Percentiles rank a stretch among this genome's conserved stretches.
These are phyloP conservation scores for Neobulgaria alba DNA, from an alignment of 2,329 filamentous ascomycete species.

Conservation along the genomic window DNA sequence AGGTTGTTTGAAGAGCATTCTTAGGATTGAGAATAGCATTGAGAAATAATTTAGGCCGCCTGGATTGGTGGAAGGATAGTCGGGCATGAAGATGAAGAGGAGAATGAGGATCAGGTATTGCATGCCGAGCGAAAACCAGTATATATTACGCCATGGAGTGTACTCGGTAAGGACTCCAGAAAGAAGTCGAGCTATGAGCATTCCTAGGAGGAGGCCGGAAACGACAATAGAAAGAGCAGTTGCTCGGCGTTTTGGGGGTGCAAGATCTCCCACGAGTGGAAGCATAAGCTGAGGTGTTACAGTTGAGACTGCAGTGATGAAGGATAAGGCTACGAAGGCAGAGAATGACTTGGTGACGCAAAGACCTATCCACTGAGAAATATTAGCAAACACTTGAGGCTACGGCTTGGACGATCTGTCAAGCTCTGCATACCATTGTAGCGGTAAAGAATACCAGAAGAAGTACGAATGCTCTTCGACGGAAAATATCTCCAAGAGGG, in stretches of 20 bases:
- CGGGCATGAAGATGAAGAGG: constrained; percentile 68
- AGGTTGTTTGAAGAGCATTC: constrained; percentile 56
- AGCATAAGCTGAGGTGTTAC: constrained; percentile 77
- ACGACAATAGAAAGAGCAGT: constrained; percentile 66
- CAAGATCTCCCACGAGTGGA: constrained; percentile 70
- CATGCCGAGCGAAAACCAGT: constrained; percentile 66
- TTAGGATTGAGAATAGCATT: constrained; percentile 55
- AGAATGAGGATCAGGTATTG: constrained; percentile 58
- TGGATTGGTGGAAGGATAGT: constrained; percentile 69
- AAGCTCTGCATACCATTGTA: constrained; percentile 56
- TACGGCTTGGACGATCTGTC: too few relatives aligned
- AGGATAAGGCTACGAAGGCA: constrained; percentile 61
- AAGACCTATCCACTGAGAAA: constrained; percentile 53
- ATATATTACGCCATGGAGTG: constrained; percentile 67
- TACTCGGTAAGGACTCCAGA: constrained; percentile 69
- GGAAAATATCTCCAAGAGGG: constrained; percentile 63
- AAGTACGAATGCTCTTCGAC: constrained; percentile 61
- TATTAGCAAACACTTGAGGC: constrained; percentile 3
- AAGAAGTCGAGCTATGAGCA: constrained; percentile 67
- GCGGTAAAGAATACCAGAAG: constrained; percentile 59
- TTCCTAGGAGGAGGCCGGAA: constrained; percentile 65
- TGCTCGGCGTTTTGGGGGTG: constrained; percentile 58
- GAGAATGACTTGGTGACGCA: constrained; percentile 58
- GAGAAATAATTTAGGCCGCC: constrained; percentile 54
- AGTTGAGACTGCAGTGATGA: constrained; percentile 66